Percentiles rank a stretch among this genome's conserved stretches.
Conservation (phyloP, 2,329 filamentous ascomycete genomes). For the Penicillium sp. region DNA sequence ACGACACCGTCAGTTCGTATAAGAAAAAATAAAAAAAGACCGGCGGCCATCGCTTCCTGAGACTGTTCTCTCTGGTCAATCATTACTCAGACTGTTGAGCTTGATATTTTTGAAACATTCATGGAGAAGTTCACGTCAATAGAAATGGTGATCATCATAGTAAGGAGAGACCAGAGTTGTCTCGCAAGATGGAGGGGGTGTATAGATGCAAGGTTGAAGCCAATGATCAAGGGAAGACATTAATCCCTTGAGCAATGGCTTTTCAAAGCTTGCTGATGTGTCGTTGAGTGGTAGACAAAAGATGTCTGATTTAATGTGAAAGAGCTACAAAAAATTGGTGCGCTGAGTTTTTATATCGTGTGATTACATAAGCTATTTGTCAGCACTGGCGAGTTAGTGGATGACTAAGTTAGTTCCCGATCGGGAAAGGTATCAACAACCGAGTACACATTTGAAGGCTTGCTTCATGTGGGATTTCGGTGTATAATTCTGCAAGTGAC, state of each 20-base stretch:
- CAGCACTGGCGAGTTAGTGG: background rate
- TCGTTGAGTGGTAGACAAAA: background rate
- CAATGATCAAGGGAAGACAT: slow-evolving; percentile 6
- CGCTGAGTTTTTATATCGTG: slow-evolving; percentile 9
- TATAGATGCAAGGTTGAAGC: background rate
- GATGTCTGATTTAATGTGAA: background rate
- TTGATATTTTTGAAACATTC: slow-evolving; percentile 29
- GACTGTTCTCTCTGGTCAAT: slow-evolving; percentile 8
- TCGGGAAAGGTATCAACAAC: background rate
- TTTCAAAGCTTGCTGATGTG: background rate
- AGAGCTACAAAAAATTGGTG: background rate
- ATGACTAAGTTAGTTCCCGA: background rate
- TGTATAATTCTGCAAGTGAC: too few species aligned
- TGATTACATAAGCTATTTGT: slow-evolving; percentile 1
- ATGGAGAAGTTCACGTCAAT: slow-evolving; percentile 26
- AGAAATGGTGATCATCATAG: slow-evolving; percentile 28
- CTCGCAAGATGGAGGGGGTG: background rate
- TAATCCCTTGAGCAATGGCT: slow-evolving; percentile 6
- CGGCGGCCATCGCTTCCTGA: background rate
- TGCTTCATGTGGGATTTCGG: background rate
- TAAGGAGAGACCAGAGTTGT: slow-evolving; percentile 11
- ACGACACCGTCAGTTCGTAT: background rate
- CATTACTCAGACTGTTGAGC: slow-evolving; percentile 34
- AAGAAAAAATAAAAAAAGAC: background rate
- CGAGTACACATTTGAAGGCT: background rate